Conservation (phyloP, 139 green algal genomes). For the Chlorella sp. region DNA sequence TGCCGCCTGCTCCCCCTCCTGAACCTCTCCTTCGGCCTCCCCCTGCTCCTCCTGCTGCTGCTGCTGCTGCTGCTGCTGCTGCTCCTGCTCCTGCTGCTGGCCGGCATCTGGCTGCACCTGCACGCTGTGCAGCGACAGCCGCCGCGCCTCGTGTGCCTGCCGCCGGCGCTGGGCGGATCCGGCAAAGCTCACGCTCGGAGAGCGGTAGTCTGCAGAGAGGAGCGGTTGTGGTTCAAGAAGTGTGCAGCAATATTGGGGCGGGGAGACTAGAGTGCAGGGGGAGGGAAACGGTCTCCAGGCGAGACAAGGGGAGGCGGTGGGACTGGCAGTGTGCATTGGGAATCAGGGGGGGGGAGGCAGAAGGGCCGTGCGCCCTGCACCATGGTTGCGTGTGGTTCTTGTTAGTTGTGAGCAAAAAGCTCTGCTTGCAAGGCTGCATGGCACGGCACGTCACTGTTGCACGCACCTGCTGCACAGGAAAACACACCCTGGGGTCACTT, state of each 20-base stretch:
- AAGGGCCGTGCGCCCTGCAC: too few relatives aligned
- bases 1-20: background rate
- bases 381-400: too few relatives aligned
- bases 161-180: background rate
- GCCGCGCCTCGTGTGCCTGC: background rate
- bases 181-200: slow-evolving; percentile 14
- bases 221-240: background rate
- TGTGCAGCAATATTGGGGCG: too few relatives aligned
- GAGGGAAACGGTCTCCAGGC: too few relatives aligned
- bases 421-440: too few relatives aligned
- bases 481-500: background rate
- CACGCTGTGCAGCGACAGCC: slow-evolving; percentile 31
- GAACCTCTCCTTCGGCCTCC: background rate
- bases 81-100: background rate
- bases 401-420: too few relatives aligned
- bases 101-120: background rate
- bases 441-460: too few relatives aligned
- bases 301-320: too few relatives aligned
- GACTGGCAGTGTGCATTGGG: background rate
- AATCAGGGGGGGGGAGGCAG: background rate
- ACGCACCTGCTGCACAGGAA: too few relatives aligned
- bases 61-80: background rate
- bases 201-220: slow-evolving; percentile 21
- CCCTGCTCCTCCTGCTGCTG: background rate
- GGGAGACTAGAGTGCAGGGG: too few relatives aligned